Evolutionary conservation across 2,329 filamentous ascomycete species (phyloP).

Genomic region (Aureobasidium uvarum): DNA sequence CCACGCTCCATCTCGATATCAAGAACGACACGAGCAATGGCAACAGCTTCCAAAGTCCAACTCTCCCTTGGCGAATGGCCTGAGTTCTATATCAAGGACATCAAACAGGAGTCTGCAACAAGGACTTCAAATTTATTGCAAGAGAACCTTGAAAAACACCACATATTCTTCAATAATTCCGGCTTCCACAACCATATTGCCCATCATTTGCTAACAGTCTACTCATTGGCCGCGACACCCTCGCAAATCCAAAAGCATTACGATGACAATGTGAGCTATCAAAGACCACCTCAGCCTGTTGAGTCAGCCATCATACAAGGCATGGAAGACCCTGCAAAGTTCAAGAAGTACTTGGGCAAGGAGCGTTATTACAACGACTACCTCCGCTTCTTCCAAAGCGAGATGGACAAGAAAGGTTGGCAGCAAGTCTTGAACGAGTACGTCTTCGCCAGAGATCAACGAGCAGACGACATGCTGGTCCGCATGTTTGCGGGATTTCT

Average conservation of each 20-base stretch:
- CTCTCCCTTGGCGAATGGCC: conserved; percentile 48
- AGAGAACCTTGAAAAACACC: conserved; percentile 68
- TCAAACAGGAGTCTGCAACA: conserved; percentile 59
- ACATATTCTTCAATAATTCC: conserved; percentile 74
- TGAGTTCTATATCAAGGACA: conserved; percentile 47
- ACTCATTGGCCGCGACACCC: conserved; percentile 67
- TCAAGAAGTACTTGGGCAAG: conserved; percentile 61
- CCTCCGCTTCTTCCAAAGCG: conserved; percentile 69
- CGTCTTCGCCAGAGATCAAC: conserved; percentile 64
- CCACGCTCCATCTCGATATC: not conserved
- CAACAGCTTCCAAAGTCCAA: conserved; percentile 49
- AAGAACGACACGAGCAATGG: conserved; percentile 42
- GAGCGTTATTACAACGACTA: conserved; percentile 69
- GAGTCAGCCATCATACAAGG: conserved; percentile 54
- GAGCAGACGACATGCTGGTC: conserved; percentile 65
- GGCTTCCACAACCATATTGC: conserved; percentile 82
- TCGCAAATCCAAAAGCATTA: conserved; percentile 63
- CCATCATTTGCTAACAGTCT: conserved; percentile 74
- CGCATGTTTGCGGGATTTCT: conserved; percentile 69
- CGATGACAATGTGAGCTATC: conserved; percentile 63
- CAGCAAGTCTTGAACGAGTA: conserved; percentile 62
- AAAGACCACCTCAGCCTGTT: conserved; percentile 51
- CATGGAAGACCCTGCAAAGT: conserved; percentile 57
- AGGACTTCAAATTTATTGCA: conserved; percentile 69
- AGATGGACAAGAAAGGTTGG: conserved; percentile 66